Evolutionary conservation across 768 basidiomycete genomes (phyloP).

Genomic region (Lentinula sp.): DNA sequence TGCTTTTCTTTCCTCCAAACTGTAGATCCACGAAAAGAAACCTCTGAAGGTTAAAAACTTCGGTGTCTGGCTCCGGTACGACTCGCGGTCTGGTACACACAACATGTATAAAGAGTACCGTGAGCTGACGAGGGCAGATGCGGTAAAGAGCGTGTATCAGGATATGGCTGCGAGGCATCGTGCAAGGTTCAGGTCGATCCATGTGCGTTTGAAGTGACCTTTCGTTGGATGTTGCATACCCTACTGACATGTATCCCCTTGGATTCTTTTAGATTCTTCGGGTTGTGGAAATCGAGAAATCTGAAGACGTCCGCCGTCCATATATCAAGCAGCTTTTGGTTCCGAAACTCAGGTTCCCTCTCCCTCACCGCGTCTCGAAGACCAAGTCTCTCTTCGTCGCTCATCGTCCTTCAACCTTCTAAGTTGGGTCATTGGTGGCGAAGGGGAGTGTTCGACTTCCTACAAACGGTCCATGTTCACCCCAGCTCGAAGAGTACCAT

Average conservation of each 20-base stretch:
- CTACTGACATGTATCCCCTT: background rate
- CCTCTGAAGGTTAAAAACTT: conserved; percentile 99
- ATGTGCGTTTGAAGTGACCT: conserved; percentile 46
- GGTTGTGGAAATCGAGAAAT: conserved; percentile 92
- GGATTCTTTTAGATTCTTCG: conserved; percentile 75
- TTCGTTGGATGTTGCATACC: too few relatives aligned
- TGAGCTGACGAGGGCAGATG: conserved; percentile 89
- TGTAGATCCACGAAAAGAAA: conserved; percentile 95
- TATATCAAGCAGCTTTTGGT: conserved; percentile 96
- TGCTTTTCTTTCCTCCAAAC: conserved; percentile 6
- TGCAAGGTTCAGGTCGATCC: conserved; percentile 98
- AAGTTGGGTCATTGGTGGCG: conserved; percentile 8
- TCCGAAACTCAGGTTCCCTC: conserved; percentile 93
- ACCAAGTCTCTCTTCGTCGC: conserved; percentile 77
- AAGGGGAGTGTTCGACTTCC: background rate
- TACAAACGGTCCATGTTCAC: too few relatives aligned
- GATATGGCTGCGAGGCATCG: conserved; percentile 99
- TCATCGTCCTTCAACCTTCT: conserved; percentile 71
- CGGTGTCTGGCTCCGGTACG: conserved; percentile 99
- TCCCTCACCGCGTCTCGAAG: conserved; percentile 85
- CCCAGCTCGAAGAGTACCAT: too few relatives aligned
- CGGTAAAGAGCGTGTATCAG: conserved; percentile 96
- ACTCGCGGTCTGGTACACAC: conserved; percentile 99
- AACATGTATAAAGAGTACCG: conserved; percentile 99
- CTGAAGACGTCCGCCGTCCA: conserved; percentile 86